These are phyloP conservation scores for Pleomassaria siparia DNA, from an alignment of 2,329 filamentous ascomycete species.

Conservation along the genomic window DNA sequence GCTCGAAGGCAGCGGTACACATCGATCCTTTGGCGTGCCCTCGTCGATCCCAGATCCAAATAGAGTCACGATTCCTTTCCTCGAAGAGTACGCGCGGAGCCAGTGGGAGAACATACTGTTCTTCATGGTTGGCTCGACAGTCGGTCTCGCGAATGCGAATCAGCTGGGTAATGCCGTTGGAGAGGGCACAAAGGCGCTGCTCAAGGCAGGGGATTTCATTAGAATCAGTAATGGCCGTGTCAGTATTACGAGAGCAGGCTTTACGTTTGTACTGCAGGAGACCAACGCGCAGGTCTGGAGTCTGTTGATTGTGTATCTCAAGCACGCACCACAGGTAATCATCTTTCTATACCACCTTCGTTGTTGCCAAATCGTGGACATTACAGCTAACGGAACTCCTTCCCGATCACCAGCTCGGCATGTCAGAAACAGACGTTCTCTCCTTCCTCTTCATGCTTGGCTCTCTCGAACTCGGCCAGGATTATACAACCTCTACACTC, in stretches of 20 bases:
- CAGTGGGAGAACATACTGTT: slow-evolving; percentile 97
- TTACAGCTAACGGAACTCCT: not conserved
- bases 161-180: slow-evolving; percentile 53
- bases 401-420: slow-evolving; percentile 58
- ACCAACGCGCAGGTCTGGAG: slow-evolving; percentile 98
- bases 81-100: slow-evolving; percentile 81
- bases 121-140: slow-evolving; percentile 84
- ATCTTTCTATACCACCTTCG: too few relatives aligned
- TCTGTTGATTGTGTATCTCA: slow-evolving; percentile 87
- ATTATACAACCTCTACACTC: slow-evolving; percentile 84
- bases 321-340: slow-evolving; percentile 69
- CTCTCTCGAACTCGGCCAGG: slow-evolving; percentile 85
- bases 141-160: slow-evolving; percentile 34
- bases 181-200: slow-evolving; percentile 75
- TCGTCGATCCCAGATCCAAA: slow-evolving; percentile 64
- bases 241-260: slow-evolving; percentile 87
- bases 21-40: slow-evolving; percentile 88
- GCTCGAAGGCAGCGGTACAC: slow-evolving; percentile 81
- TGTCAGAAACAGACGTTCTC: slow-evolving; percentile 91
- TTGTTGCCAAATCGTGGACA: not conserved
- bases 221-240: slow-evolving; percentile 59
- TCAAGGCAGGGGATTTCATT: slow-evolving; percentile 80
- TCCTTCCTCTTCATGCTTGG: slow-evolving; percentile 96
- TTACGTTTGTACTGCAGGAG: slow-evolving; percentile 92
- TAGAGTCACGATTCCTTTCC: slow-evolving; percentile 67